Base-by-base conservation (phyloP, 352 stramenopile species). In the Thalassiosira exigua region DNA sequence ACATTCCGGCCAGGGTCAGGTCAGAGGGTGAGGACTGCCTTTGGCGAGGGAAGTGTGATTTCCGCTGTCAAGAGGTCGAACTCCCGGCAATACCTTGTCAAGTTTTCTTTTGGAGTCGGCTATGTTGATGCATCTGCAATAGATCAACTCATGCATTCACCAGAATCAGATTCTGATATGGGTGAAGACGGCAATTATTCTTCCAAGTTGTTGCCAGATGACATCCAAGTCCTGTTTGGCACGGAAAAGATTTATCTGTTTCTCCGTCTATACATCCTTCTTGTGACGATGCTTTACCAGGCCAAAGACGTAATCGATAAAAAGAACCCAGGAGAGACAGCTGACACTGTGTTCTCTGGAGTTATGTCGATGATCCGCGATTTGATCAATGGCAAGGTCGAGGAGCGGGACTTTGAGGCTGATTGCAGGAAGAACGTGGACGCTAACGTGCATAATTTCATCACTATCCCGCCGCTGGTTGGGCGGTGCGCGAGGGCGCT, bases 211-310 rank as follows among this genome's bases (percentile, higher is more conserved):
- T 75, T 80, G 65, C 30, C 74, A 39, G 64, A 86, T 24, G 80
- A 82, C 32, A 87, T 82, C 59, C 82, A 91, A 62, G 56, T 91
- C 12, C 61, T 92, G 22, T 93, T 92, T 69, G 85, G 75, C 7
- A 90, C 87, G 0, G 75, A 92, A 52, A 85, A 71, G 14, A 87
- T 92, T 24, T 94, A 92, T 64, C 19, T 93, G 0, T 91, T 91
- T 26, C 58, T 94, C 56, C 78, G 89, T 11, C 70, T 89, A 14
- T 92, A 88, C 69, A 81, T 75, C 50, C 69, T 84, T 3, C 68
- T 94, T 14, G 70, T 85, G 33, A 85, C 72, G 5, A 72, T 93
- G 62, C 27, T 85, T 3, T 75, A 75, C 39, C 54, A 88, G 24
- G 53, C 62, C 14, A 84, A 85, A 57, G 36, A 68, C 51, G 66